Evolutionary conservation across 1,284 basidiomycete genomes (phyloP).

Genomic region (Ceratobasidium sp.): DNA sequence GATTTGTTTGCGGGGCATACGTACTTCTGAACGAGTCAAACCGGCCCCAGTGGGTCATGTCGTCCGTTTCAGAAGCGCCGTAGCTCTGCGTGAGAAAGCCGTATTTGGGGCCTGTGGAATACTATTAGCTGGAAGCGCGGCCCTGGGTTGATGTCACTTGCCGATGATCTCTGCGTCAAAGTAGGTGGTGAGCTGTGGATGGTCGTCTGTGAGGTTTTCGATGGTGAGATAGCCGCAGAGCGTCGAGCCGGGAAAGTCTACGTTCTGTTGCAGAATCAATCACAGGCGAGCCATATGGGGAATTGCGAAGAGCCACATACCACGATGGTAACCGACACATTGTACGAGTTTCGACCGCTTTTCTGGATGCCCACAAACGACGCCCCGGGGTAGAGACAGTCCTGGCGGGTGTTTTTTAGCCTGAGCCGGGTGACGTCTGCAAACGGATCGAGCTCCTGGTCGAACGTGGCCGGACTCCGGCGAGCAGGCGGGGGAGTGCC

Average conservation of each 20-base stretch:
- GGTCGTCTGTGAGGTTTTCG: constrained; percentile 86
- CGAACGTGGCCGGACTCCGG: constrained; percentile 40
- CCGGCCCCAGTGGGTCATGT: constrained; percentile 88
- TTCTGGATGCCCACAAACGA: constrained; percentile 82
- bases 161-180: constrained; percentile 96
- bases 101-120: constrained; percentile 51
- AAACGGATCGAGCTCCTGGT: constrained; percentile 58
- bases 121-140: constrained; percentile 11
- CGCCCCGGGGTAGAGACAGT: constrained; percentile 82
- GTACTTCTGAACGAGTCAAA: constrained; percentile 85
- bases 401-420: constrained; percentile 75
- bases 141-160: constrained; percentile 53
- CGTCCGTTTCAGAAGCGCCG: constrained; percentile 85
- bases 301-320: constrained; percentile 57
- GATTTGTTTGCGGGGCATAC: constrained; percentile 10
- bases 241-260: constrained; percentile 79
- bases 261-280: constrained; percentile 62
- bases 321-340: constrained; percentile 81
- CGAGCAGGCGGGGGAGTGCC: constrained; percentile 56
- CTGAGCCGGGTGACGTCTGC: constrained; percentile 78
- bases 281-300: constrained; percentile 37
- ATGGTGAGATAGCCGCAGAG: constrained; percentile 90
- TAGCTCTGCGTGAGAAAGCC: constrained; percentile 80
- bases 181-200: constrained; percentile 89
- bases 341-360: constrained; percentile 83